Base-by-base conservation (phyloP, 2,329 filamentous ascomycete genomes). In the Bipolaris zeicola region DNA sequence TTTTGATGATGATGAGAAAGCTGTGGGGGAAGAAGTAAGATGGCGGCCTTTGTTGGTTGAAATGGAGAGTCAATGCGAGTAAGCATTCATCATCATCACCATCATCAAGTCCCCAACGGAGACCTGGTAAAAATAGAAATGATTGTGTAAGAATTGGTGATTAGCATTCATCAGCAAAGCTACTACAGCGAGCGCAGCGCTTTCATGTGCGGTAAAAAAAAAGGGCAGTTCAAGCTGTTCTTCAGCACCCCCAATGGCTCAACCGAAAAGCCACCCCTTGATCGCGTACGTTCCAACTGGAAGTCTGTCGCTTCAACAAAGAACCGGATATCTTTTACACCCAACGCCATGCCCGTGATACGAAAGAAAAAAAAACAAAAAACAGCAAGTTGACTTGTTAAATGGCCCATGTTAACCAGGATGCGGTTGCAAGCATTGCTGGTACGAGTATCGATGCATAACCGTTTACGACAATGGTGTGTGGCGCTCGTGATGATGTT, bases 401-500 rank as follows among this genome's bases (percentile, higher is more conserved):
- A 33, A 39, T 33, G 4, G 68, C 43, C 67, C 71, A 73, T 13
- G 65, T 68, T 47, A 70, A 31, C 63, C 68, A 73, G 4, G 66
- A 64, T 14, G 69, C 71, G 0, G 63, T 58, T 8, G 57, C 57
- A 6, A 75, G 55, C 57, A 72, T 55, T n/a, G 69, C 42, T 16
- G 73, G 73, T 6, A 68, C 57, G 3, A 69, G 43, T 37, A 74
- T 58, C 3, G 72, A 70, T 3, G 66, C 58, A 38, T 68, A 72
- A 4, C 50, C 52, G 48, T 72, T 73, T 1, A 70, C 37, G 13
- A 62, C 58, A 24, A 70, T 50, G n/a, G 56, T 63, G 16, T 65
- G 64, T 16, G 67, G 61, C 5, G 70, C 73, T 7, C 68, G 64
- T 33, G 71, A 73, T 18, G 68, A 73, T 2, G 72, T 73, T 2